Evolutionary conservation across 2,329 filamentous ascomycete genomes (phyloP).

Genomic region (Fusarium ambrosium): DNA sequence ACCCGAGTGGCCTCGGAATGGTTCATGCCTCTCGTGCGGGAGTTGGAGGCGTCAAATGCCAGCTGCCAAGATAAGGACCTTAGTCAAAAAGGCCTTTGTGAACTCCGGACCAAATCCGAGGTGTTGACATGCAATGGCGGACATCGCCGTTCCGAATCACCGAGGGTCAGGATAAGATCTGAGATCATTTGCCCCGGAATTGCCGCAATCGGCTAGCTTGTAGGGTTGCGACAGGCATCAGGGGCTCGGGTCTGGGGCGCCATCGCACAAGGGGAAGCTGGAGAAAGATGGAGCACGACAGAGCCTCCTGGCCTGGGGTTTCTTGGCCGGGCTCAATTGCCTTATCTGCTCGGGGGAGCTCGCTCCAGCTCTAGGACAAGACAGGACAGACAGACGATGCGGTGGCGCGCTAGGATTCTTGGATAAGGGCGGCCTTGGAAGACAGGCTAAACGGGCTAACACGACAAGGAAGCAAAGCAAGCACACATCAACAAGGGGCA

Average conservation of each 20-base stretch:
- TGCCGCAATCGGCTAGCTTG: constrained; percentile 46
- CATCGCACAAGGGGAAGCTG: constrained; percentile 49
- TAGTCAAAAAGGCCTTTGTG: constrained; percentile 18
- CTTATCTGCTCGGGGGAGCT: constrained; percentile 43
- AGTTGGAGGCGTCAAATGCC: constrained; percentile 8
- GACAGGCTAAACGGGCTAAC: constrained; percentile 12
- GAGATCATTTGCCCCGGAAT: constrained; percentile 52
- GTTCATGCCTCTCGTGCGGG: not conserved
- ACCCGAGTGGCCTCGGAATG: not conserved
- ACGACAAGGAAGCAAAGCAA: not conserved
- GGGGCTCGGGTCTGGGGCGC: constrained; percentile 38
- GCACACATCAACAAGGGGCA: constrained; percentile 7
- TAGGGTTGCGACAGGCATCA: constrained; percentile 35
- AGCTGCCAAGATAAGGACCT: constrained; percentile 7
- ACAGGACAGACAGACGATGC: constrained; percentile 18
- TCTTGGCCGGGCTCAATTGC: constrained; percentile 34
- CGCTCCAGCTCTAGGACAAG: not conserved
- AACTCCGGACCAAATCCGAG: constrained; percentile 37
- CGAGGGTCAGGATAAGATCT: constrained; percentile 50
- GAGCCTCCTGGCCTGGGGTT: constrained; percentile 43
- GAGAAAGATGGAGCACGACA: constrained; percentile 46
- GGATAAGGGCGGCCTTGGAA: constrained; percentile 20
- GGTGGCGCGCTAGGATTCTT: constrained; percentile 37
- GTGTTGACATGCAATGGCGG: constrained; percentile 33
- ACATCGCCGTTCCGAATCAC: constrained; percentile 51